phyloP scores from a whole-genome alignment of 768 basidiomycete genomes.

The Amylocystis lapponica region DNA sequence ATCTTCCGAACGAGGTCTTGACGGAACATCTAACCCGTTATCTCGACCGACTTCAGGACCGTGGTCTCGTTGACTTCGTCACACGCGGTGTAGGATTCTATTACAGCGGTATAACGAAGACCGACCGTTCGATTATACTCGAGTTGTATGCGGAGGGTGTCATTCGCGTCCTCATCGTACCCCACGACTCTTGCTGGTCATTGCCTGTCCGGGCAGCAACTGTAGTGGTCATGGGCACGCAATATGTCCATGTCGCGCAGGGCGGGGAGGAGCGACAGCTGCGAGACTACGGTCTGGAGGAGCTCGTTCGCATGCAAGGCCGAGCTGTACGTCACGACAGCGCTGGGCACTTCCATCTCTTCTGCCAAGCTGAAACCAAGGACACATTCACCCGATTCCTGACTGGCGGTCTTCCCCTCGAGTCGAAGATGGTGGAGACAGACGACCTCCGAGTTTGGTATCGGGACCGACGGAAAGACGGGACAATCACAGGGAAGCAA shows the following conservation, averaged over 20 bases:
- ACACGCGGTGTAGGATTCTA: slow-evolving; percentile 86
- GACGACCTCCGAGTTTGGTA: slow-evolving; percentile 45
- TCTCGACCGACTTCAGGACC: slow-evolving; percentile 55
- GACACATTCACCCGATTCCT: slow-evolving; percentile 82
- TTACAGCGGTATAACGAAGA: slow-evolving; percentile 61
- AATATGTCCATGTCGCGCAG: slow-evolving; percentile 56
- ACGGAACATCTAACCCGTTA: slow-evolving; percentile 54
- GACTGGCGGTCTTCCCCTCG: slow-evolving; percentile 83
- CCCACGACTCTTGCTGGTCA: slow-evolving; percentile 83
- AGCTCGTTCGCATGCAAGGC: slow-evolving; percentile 90
- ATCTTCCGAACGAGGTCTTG: slow-evolving; percentile 46
- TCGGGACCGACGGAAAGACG: slow-evolving; percentile 30
- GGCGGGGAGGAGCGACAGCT: slow-evolving; percentile 58
- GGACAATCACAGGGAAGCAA: slow-evolving; percentile 45
- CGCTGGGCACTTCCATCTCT: slow-evolving; percentile 70
- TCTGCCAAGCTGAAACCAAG: slow-evolving; percentile 84
- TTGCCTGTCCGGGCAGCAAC: slow-evolving; percentile 77
- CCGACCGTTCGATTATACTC: slow-evolving; percentile 69
- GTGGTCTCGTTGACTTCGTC: slow-evolving; percentile 60
- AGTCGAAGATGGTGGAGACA: slow-evolving; percentile 65
- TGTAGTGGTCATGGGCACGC: slow-evolving; percentile 91
- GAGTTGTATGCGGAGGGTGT: slow-evolving; percentile 79
- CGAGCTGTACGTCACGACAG: slow-evolving; percentile 56
- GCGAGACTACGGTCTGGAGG: slow-evolving; percentile 73
- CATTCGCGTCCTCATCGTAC: slow-evolving; percentile 73